Evolutionary conservation across 441 rosid species (phyloP).

Genomic region (Kokia cookei): DNA sequence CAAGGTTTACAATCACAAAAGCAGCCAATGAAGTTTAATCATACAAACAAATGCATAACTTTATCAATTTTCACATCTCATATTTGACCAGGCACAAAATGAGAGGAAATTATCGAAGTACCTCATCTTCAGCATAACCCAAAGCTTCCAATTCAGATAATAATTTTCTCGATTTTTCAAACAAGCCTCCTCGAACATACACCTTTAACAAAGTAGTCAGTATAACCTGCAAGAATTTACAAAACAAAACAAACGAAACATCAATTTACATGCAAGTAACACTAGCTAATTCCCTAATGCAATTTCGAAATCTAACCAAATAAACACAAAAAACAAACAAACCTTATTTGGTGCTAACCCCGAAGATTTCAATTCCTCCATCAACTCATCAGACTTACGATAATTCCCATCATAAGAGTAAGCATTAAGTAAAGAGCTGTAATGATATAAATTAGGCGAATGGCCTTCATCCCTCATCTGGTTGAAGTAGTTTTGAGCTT

Average conservation of each 20-base stretch:
- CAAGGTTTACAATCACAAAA: neutral
- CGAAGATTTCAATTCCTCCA: slow-evolving; percentile 64
- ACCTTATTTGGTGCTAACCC: slow-evolving; percentile 87
- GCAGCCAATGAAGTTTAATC: neutral
- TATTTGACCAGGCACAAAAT: slow-evolving; percentile 6
- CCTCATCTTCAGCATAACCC: slow-evolving; percentile 85
- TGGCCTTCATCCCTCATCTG: slow-evolving; percentile 80
- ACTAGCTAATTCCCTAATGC: neutral
- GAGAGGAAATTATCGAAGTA: slow-evolving; percentile 14
- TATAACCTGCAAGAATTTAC: slow-evolving; percentile 57
- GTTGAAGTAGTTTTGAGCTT: slow-evolving; percentile 67
- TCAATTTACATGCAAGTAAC: neutral
- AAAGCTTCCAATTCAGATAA: slow-evolving; percentile 56
- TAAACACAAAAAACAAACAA: slow-evolving; percentile 27
- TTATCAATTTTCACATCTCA: slow-evolving; percentile 2
- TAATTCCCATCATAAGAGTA: slow-evolving; percentile 66
- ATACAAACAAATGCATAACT: neutral
- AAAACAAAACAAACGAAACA: neutral
- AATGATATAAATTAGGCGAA: slow-evolving; percentile 67
- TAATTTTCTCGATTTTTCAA: slow-evolving; percentile 74
- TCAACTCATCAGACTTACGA: slow-evolving; percentile 74
- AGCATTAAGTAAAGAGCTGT: slow-evolving; percentile 84
- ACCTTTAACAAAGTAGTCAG: slow-evolving; percentile 85
- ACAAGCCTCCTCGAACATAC: slow-evolving; percentile 81
- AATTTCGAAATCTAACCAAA: slow-evolving; percentile 8